phyloP scores from a whole-genome alignment of 73 alveolate species.

The Chromera velia region DNA sequence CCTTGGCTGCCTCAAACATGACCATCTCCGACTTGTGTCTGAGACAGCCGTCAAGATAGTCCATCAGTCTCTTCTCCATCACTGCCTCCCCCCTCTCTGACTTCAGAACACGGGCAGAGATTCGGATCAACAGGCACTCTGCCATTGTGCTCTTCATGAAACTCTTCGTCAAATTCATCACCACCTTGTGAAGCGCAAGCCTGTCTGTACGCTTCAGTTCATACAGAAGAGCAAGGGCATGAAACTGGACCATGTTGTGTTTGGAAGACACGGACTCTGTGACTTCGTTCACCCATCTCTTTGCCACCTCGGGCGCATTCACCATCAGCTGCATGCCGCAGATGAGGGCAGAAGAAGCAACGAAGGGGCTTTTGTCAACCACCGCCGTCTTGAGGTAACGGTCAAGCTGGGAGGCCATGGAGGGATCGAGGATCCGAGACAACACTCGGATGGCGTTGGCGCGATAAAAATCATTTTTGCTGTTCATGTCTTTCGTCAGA shows the following conservation, averaged over 20 bases:
- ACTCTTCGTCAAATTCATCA: not conserved
- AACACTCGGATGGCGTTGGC: constrained; percentile 39
- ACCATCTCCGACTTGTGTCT: constrained; percentile 48
- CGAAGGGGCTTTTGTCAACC: constrained; percentile 45
- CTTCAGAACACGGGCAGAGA: constrained; percentile 37
- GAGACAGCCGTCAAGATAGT: constrained; percentile 27
- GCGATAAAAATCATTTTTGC: not conserved
- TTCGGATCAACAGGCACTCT: constrained; percentile 6
- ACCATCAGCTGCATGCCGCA: not conserved
- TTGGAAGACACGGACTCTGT: constrained; percentile 38
- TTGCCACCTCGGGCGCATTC: constrained; percentile 25
- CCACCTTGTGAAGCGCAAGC: constrained; percentile 35
- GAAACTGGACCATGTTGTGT: constrained; percentile 44
- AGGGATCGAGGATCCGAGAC: constrained; percentile 26
- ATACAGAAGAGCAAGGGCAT: constrained; percentile 40
- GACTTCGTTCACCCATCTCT: constrained; percentile 35
- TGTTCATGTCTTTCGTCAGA: not conserved
- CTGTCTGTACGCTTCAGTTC: constrained; percentile 40
- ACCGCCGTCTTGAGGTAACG: constrained; percentile 5
- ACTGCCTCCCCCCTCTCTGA: constrained; percentile 18
- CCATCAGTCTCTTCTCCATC: not conserved
- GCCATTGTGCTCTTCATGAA: constrained; percentile 41
- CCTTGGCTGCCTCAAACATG: constrained; percentile 40
- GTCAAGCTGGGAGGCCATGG: constrained; percentile 40
- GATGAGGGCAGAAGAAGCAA: constrained; percentile 22